Percentiles rank a stretch among this genome's conserved stretches.
Conservation (phyloP, 2,329 filamentous ascomycete genomes). For the Aspergillus sergii region DNA sequence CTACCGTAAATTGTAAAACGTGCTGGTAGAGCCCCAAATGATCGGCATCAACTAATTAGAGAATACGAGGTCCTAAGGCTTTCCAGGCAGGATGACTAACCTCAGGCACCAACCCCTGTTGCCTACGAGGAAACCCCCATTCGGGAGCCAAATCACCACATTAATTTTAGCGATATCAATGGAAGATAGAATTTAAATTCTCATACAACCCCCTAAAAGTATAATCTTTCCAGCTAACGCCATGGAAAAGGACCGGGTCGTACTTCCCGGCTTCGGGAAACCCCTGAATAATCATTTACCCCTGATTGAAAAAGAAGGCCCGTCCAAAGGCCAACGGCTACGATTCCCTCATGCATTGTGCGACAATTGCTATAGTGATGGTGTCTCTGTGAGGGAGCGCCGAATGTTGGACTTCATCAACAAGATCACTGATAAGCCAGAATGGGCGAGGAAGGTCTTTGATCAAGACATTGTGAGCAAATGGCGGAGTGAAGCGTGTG, state of each 20-base stretch:
- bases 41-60: not conserved
- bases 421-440: constrained; percentile 44
- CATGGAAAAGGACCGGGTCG: not conserved
- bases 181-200: not conserved
- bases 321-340: not conserved
- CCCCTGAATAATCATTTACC: not conserved
- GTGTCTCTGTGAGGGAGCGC: constrained; percentile 3
- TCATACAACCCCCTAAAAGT: not conserved
- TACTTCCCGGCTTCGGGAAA: not conserved
- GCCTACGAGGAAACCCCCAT: not conserved
- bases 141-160: no score
- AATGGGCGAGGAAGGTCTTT: constrained; percentile 46
- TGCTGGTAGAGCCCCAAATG: not conserved
- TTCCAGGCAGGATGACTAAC: not conserved
- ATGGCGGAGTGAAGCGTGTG: constrained; percentile 35
- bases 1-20: no score
- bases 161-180: no score
- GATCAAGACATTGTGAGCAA: constrained; percentile 35
- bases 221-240: not conserved
- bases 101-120: not conserved
- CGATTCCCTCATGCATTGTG: constrained; percentile 1
- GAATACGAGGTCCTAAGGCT: not conserved
- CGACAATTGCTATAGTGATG: not conserved
- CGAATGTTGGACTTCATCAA: constrained; percentile 9
- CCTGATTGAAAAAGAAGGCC: not conserved